Percentiles rank a stretch among this genome's conserved stretches.
Evolutionary conservation across 108 stramenopile genomes (phyloP).

Genomic region (Fragilaria crotonensis): DNA sequence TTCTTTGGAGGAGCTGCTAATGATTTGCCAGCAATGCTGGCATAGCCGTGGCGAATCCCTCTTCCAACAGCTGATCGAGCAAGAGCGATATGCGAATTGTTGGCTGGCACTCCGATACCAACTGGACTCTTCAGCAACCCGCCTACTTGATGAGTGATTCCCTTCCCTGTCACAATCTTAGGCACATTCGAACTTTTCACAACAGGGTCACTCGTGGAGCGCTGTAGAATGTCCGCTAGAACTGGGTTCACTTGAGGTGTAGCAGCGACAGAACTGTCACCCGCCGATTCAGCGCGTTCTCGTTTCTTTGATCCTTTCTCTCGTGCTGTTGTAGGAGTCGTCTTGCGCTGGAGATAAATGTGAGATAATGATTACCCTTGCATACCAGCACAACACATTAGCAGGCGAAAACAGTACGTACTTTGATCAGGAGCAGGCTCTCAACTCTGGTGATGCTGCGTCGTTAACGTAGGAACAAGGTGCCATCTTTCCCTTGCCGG

Average conservation of each 20-base stretch:
- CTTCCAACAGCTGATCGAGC: constrained; percentile 46
- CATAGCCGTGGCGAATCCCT: constrained; percentile 43
- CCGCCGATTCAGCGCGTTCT: not conserved
- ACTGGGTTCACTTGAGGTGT: constrained; percentile 25
- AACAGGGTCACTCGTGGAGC: not conserved
- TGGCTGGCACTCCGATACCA: not conserved
- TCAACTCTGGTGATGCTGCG: constrained; percentile 55
- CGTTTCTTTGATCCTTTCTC: not conserved
- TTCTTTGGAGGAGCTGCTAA: not conserved
- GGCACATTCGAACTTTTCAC: not conserved
- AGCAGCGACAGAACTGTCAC: not conserved
- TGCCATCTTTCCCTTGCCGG: constrained; percentile 89
- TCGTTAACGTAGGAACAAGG: constrained; percentile 89
- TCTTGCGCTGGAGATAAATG: constrained; percentile 22
- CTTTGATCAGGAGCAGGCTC: constrained; percentile 75
- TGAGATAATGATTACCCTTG: not conserved
- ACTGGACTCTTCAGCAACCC: constrained; percentile 13
- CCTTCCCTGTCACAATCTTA: constrained; percentile 19
- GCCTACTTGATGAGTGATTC: constrained; percentile 29
- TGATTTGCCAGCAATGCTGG: not conserved
- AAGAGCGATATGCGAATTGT: constrained; percentile 11
- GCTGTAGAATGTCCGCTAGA: constrained; percentile 26
- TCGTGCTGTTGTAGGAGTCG: constrained; percentile 5
- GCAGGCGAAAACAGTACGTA: constrained; percentile 14
- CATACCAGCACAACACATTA: not conserved